These are phyloP conservation scores for Niebla homalea DNA, from an alignment of 495 filamentous ascomycete genomes.

Conservation along the genomic window DNA sequence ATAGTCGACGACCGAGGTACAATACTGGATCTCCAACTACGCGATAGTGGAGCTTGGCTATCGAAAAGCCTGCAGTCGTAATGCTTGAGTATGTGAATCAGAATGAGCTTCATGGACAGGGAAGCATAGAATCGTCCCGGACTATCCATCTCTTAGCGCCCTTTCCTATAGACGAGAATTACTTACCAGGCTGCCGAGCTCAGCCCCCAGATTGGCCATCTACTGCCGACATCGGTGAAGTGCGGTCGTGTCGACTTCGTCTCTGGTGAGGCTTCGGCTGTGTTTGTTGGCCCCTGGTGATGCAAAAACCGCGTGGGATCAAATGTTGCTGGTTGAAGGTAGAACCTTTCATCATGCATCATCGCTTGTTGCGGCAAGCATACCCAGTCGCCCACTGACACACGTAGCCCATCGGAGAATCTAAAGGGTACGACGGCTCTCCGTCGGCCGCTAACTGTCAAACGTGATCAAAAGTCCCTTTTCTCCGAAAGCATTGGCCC, in stretches of 20 bases:
- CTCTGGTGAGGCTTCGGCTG: no score
- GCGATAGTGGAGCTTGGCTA: neutral
- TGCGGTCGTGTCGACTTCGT: no score
- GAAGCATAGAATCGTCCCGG: slow-evolving; percentile 12
- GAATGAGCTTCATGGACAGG: slow-evolving; percentile 5
- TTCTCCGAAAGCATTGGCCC: no score
- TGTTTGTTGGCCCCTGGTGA: no score
- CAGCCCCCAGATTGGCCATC: no score
- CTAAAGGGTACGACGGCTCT: slow-evolving; percentile 5
- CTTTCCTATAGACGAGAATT: no score
- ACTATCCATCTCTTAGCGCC: neutral
- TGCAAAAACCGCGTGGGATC: slow-evolving; percentile 1
- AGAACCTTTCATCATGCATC: slow-evolving; percentile 3
- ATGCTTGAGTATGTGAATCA: slow-evolving; percentile 5
- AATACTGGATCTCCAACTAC: neutral
- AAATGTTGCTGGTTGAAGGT: neutral
- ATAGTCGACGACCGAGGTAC: no score
- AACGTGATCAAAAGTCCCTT: no score
- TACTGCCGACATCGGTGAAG: no score
- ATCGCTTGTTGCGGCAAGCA: slow-evolving; percentile 8
- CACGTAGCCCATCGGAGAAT: slow-evolving; percentile 5
- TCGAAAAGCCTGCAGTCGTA: slow-evolving; percentile 10
- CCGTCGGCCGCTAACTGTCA: slow-evolving; percentile 4
- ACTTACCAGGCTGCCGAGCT: no score
- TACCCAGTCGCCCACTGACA: slow-evolving; percentile 2